Conservation (phyloP, 192 early-diverging fungal species). For the Linnemannia hyalina region DNA sequence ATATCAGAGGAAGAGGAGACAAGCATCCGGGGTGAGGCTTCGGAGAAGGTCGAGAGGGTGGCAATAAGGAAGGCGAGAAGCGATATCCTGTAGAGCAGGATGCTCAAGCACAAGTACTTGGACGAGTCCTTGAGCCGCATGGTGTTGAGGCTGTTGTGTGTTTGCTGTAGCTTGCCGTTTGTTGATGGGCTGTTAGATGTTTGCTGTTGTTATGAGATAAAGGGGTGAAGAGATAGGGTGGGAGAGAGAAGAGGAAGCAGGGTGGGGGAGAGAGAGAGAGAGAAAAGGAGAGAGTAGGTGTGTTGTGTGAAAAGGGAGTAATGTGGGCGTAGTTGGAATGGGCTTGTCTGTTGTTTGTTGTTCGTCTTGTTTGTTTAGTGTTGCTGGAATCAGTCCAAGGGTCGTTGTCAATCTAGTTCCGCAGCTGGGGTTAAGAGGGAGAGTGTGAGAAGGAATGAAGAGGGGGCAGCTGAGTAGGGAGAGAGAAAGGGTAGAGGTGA, state of each 20-base stretch:
- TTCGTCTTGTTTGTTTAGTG: too few species aligned
- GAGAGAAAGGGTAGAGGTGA: too few species aligned
- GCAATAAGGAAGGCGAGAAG: slow-evolving; percentile 15
- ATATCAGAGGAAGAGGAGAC: slow-evolving; percentile 10
- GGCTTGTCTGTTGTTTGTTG: too few species aligned
- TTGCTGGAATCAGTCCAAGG: too few species aligned
- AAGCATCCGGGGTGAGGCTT: slow-evolving; percentile 19
- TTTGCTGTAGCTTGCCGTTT: background rate
- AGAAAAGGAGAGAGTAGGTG: background rate
- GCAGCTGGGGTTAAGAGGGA: too few species aligned
- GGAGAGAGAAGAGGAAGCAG: background rate
- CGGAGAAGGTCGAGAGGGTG: background rate
- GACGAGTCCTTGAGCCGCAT: slow-evolving; percentile 52
- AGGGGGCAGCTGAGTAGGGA: too few species aligned
- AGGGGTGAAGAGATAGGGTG: background rate
- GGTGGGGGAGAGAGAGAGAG: background rate
- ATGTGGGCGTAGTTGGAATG: too few species aligned
- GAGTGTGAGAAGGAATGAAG: too few species aligned
- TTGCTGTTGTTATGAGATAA: background rate
- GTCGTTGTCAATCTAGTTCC: too few species aligned
- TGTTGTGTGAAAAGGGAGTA: background rate
- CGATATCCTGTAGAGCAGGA: slow-evolving; percentile 32
- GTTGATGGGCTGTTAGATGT: background rate
- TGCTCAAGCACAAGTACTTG: slow-evolving; percentile 33
- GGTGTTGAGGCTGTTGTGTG: background rate